phyloP scores from a whole-genome alignment of 2,329 filamentous ascomycete species.

The Ascochyta lentis region DNA sequence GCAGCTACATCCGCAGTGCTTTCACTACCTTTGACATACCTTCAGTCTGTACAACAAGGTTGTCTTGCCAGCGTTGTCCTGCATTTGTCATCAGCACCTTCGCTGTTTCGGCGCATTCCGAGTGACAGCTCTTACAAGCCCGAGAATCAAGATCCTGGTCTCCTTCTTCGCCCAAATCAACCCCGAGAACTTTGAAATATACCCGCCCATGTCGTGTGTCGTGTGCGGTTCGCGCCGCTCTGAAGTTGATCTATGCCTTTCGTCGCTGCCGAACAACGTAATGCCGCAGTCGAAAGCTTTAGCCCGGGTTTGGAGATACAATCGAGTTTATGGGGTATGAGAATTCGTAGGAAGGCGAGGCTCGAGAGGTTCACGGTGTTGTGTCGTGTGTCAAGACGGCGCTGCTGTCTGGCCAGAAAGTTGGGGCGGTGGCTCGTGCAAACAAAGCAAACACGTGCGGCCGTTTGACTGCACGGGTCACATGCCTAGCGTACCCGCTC shows the following conservation, averaged over 20 bases:
- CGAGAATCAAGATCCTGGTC: constrained; percentile 92
- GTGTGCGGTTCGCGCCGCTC: constrained; percentile 19
- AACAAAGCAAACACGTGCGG: constrained; percentile 30
- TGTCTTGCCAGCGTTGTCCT: constrained; percentile 99
- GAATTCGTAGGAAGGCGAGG: neutral
- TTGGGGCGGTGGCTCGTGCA: constrained; percentile 28
- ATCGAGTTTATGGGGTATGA: neutral
- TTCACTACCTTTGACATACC: constrained; percentile 58
- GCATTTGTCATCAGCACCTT: constrained; percentile 36
- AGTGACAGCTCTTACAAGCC: constrained; percentile 70
- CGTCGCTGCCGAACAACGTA: constrained; percentile 11
- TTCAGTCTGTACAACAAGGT: constrained; percentile 95
- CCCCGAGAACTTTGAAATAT: constrained; percentile 39
- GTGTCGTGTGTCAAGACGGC: constrained; percentile 23
- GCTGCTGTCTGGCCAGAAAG: constrained; percentile 35
- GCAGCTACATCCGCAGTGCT: neutral
- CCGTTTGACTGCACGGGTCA: no score
- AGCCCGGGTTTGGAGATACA: neutral
- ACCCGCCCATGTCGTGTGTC: constrained; percentile 42
- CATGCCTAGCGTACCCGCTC: neutral
- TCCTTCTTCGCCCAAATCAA: constrained; percentile 87
- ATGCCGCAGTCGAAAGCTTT: neutral
- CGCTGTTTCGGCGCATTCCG: neutral
- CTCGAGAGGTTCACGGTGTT: neutral
- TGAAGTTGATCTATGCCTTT: constrained; percentile 22